Conservation (phyloP, 805 yeast species). For the Nakazawaea ernobii region DNA sequence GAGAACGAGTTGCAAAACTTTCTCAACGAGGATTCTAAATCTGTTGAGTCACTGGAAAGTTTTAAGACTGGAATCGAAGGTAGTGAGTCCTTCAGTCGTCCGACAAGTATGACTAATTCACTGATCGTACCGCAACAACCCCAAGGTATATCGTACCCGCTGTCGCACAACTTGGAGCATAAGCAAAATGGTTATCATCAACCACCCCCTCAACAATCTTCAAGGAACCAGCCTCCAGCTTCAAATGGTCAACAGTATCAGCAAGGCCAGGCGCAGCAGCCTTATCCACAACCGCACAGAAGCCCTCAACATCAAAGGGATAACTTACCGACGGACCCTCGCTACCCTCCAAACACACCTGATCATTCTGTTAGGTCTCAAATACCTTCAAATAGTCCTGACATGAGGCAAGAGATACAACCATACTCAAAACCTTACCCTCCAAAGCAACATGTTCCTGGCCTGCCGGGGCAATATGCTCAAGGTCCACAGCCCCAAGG, state of each 20-base stretch:
- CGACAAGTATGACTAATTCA: background rate
- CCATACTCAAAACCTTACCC: no score
- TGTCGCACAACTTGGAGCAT: no score
- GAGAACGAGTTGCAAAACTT: conserved; percentile 11
- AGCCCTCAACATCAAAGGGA: no score
- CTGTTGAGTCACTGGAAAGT: background rate
- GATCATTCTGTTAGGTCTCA: no score
- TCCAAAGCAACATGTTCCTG: no score
- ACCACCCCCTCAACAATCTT: background rate
- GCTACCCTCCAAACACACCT: no score
- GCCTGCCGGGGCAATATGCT: background rate
- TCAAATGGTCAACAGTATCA: background rate
- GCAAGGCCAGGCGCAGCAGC: background rate
- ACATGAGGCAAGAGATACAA: no score
- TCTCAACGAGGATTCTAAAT: conserved; percentile 2
- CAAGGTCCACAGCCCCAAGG: background rate
- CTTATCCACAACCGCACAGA: no score
- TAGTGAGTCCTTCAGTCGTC: background rate
- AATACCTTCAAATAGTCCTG: no score
- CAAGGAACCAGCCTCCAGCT: no score
- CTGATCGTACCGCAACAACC: background rate
- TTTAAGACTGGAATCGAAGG: conserved; percentile 1
- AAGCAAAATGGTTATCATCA: background rate
- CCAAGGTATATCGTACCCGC: background rate
- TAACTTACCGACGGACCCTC: no score